phyloP scores from a whole-genome alignment of 768 basidiomycete species.

The Boletus fagicola region DNA sequence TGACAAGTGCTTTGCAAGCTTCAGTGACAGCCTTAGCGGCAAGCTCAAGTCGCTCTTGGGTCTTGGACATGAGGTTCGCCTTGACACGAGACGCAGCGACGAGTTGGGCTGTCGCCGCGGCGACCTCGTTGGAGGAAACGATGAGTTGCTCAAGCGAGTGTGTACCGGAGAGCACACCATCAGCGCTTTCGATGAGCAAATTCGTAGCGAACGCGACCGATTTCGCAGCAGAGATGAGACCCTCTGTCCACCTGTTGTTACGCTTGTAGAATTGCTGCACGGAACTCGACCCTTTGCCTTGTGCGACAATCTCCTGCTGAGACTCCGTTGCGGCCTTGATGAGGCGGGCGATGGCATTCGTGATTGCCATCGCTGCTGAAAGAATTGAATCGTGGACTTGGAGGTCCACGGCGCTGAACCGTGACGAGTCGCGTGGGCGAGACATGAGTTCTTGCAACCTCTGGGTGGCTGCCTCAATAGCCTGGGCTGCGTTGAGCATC shows the following conservation, averaged over 20 bases:
- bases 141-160: conserved; percentile 98
- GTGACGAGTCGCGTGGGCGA: conserved; percentile 82
- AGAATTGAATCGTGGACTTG: conserved; percentile 99
- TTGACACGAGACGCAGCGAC: conserved; percentile 99
- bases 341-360: conserved; percentile 88
- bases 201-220: conserved; percentile 96
- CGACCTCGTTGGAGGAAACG: conserved; percentile 99
- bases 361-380: conserved; percentile 90
- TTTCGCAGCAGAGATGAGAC: conserved; percentile 96
- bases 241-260: conserved; percentile 99
- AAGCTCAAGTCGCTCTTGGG: conserved; percentile 92
- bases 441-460: conserved; percentile 89
- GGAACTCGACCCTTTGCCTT: conserved; percentile 90
- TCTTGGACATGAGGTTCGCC: conserved; percentile 97
- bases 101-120: conserved; percentile 94
- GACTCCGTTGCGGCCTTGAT: conserved; percentile 97
- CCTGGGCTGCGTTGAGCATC: conserved; percentile 89
- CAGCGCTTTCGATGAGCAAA: conserved; percentile 94
- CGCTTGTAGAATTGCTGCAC: conserved; percentile 98
- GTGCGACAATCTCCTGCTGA: conserved; percentile 95
- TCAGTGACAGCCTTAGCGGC: conserved; percentile 98
- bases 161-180: conserved; percentile 94
- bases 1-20: conserved; percentile 94
- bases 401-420: conserved; percentile 87
- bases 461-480: conserved; percentile 90